Evolutionary conservation across 768 basidiomycete genomes (phyloP), one percentile per base, ranked within the genome.

Genomic region (Mycena indigotica): DNA sequence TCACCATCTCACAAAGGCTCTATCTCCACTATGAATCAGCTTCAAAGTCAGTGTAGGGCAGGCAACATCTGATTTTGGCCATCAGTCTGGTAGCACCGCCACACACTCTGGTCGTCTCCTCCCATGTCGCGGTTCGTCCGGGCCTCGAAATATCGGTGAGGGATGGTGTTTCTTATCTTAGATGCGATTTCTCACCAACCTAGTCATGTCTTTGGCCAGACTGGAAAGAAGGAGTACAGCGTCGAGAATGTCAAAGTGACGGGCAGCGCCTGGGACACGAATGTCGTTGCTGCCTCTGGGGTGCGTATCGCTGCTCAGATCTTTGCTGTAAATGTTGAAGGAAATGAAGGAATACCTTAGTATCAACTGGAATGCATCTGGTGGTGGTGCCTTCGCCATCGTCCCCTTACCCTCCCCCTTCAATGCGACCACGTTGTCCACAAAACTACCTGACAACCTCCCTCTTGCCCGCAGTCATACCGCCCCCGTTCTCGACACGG

Each of bases 201-300:
- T 67, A 94, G 93, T 64, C 95, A 98, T 73, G 93, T 96, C 70
- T 98, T 90, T 70, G 95, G 93, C 28, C 91, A 94, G 65, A 73
- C 85, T 61, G 82, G 88, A 30, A 96, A 95, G 80, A 93, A 91
- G 70, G 91, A 93, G 70, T 79, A 90, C 64, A 76, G 83, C 21
- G 73, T 87, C 60, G 91, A 94, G 70, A 95, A 93, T 61, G 77
- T 93, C 64, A 94, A 94, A 72, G 81, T 93, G 17, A 88, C 91
- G 49, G 88, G 85, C 72, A 92, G 86, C 64, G 95, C 96, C 8
- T 98, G 93, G 94, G 96, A 98, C 72, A 98, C 96, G 41, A 96
- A 98, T 71, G 75, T 98, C 60, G 79, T 97, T 62, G 81, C 90
- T 58, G 91, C 93, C 12, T 94, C 93, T 62, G 87, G 81, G 41